These are phyloP conservation scores for Pseudisothecium myosuroides DNA, from an alignment of 225 moss, liverwort and hornwort species.

Conservation along the genomic window DNA sequence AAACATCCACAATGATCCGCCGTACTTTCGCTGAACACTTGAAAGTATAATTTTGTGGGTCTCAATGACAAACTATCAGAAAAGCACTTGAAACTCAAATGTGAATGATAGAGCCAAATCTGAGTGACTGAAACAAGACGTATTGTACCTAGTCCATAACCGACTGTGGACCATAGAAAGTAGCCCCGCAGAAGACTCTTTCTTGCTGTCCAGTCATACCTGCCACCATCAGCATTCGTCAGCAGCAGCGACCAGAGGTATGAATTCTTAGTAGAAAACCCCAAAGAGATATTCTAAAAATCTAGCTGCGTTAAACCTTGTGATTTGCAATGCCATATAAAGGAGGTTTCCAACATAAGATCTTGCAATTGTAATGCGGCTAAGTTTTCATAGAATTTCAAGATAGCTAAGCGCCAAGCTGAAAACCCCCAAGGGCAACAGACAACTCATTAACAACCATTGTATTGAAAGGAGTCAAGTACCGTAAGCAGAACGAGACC, in stretches of 20 bases:
- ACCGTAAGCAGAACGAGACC: constrained; percentile 92
- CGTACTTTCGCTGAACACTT: background rate
- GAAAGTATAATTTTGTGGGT: background rate
- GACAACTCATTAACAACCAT: background rate
- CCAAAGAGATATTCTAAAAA: background rate
- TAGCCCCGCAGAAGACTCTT: constrained; percentile 76
- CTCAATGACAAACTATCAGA: background rate
- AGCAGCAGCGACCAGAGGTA: background rate
- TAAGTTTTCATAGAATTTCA: background rate
- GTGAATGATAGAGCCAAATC: background rate
- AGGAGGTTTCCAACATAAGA: background rate
- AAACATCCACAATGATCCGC: background rate
- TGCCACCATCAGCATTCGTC: constrained; percentile 8
- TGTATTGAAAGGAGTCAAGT: background rate
- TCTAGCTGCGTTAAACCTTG: background rate
- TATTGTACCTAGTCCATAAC: constrained; percentile 73
- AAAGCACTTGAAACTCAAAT: background rate
- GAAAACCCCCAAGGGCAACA: background rate
- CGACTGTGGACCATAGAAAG: constrained; percentile 80
- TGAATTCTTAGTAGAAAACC: background rate
- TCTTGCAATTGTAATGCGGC: background rate
- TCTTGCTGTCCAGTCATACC: constrained; percentile 91
- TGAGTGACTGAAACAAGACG: background rate
- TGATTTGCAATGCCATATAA: background rate
- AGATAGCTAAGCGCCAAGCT: background rate